A percentile compares a stretch with the other conserved stretches of the same genome.
Conservation (phyloP, 345 rosid genomes). For the Cardamine resedifolia region DNA sequence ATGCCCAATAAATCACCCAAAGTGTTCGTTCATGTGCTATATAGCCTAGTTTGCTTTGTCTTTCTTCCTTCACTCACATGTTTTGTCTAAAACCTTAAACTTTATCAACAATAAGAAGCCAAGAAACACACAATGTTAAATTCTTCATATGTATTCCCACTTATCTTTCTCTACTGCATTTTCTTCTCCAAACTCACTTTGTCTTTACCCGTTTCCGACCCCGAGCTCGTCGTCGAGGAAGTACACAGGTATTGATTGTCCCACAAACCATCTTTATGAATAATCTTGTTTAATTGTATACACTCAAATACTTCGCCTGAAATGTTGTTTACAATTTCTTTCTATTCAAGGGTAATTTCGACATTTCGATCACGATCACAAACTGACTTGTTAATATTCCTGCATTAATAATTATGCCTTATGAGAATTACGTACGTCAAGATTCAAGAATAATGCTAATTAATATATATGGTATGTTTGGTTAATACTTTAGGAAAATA, state of each 20-base stretch:
- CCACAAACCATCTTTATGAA: not conserved
- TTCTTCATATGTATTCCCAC: constrained; percentile 21
- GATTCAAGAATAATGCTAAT: not conserved
- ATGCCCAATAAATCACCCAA: constrained; percentile 31
- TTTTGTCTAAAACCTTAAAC: constrained; percentile 18
- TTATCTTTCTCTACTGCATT: constrained; percentile 40
- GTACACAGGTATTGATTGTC: constrained; percentile 53
- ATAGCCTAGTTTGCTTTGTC: constrained; percentile 31
- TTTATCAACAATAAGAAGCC: not conserved
- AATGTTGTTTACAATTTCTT: not conserved
- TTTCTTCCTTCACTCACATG: constrained; percentile 29
- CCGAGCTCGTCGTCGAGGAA: constrained; percentile 57
- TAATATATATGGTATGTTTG: not conserved
- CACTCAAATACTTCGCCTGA: not conserved
- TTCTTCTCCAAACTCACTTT: constrained; percentile 37
- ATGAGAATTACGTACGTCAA: not conserved
- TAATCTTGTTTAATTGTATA: not conserved
- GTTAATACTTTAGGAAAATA: constrained; percentile 45
- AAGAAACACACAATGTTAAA: not conserved
- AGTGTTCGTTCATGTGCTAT: constrained; percentile 31
- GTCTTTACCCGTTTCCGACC: constrained; percentile 54
- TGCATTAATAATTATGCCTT: constrained; percentile 1
- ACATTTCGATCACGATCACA: not conserved
- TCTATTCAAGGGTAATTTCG: not conserved
- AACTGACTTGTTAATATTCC: not conserved